Evolutionary conservation across 192 early-diverging fungal species (phyloP).

Genomic region (Rhizoclosmatium sp.): DNA sequence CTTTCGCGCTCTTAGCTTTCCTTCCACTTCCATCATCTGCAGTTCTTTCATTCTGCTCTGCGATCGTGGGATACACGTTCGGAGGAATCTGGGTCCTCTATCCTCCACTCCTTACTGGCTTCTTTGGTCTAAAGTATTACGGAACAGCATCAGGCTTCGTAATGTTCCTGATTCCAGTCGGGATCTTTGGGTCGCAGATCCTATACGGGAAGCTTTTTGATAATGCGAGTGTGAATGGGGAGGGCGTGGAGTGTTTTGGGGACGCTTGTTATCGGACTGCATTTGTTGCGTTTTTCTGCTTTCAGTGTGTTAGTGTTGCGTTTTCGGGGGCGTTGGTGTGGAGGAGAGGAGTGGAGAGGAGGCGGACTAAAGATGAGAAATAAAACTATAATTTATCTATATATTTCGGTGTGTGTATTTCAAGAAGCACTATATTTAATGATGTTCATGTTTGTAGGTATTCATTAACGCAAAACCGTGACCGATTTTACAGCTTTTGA

Average conservation of each 20-base stretch:
- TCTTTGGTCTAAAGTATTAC: constrained; percentile 42
- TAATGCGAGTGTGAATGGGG: background rate
- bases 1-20: constrained; percentile 18
- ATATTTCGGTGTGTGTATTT: background rate
- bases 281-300: constrained; percentile 5
- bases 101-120: constrained; percentile 24
- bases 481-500: too few relatives aligned
- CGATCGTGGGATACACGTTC: constrained; percentile 35
- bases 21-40: background rate
- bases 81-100: constrained; percentile 38
- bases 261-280: background rate
- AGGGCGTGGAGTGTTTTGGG: constrained; percentile 6
- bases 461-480: too few relatives aligned
- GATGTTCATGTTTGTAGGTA: too few relatives aligned
- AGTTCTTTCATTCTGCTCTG: constrained; percentile 21
- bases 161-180: constrained; percentile 39
- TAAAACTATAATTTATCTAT: background rate
- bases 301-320: constrained; percentile 17
- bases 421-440: too few relatives aligned
- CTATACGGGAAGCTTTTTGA: constrained; percentile 41
- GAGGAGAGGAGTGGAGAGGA: background rate
- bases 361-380: background rate
- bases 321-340: constrained; percentile 28
- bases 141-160: constrained; percentile 43
- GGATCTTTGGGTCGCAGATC: constrained; percentile 34